Evolutionary conservation across 163 green algal species (phyloP).

Genomic region (Trebouxia gelatinosa): DNA sequence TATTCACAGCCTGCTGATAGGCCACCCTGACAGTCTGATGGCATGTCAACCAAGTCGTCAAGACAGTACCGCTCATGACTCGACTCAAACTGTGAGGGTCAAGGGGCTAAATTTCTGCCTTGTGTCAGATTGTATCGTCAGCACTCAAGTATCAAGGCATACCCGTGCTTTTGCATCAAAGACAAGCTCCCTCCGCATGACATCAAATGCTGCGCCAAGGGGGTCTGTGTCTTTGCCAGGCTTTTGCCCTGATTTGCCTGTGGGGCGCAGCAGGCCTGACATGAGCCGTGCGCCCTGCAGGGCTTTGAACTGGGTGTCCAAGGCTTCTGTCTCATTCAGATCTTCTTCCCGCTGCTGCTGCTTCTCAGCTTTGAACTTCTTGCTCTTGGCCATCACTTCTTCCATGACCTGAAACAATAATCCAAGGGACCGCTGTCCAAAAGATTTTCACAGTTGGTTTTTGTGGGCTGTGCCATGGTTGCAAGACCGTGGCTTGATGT

Average conservation of each 20-base stretch:
- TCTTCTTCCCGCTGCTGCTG: conserved; percentile 86
- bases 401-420: conserved; percentile 90
- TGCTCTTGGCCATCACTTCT: conserved; percentile 96
- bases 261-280: conserved; percentile 41
- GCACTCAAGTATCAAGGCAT: no score
- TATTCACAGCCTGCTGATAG: no score
- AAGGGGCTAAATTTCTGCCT: no score
- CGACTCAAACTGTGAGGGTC: no score
- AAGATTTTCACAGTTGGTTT: no score
- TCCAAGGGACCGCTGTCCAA: no score
- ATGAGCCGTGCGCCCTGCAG: conserved; percentile 51
- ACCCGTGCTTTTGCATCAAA: conserved; percentile 71
- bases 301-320: conserved; percentile 74
- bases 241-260: conserved; percentile 39
- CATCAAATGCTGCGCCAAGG: conserved; percentile 79
- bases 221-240: background rate
- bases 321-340: conserved; percentile 67
- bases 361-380: conserved; percentile 79
- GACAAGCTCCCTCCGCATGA: conserved; percentile 70
- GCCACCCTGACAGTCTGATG: no score
- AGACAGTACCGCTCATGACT: no score
- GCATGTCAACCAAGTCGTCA: no score
- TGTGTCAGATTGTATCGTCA: no score
- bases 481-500: no score
- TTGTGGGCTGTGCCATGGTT: no score